Conservation (phyloP, 1,139 yeast genomes). For the Candida frijolesensis region DNA sequence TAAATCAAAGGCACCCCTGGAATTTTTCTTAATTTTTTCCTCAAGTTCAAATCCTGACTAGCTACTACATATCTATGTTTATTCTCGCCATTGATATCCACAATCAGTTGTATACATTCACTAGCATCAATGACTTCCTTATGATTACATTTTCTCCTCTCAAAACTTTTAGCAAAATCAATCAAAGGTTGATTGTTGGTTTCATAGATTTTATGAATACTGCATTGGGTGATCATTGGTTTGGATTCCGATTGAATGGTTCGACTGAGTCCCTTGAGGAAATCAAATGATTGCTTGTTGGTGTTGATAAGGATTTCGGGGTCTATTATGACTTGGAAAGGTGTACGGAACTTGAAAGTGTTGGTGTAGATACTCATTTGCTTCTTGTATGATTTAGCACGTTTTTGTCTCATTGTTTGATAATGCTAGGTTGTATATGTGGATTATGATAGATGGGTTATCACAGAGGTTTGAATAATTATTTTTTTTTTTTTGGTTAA, state of each 20-base stretch:
- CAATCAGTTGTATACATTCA: conserved; percentile 77
- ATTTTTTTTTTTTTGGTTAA: conserved; percentile 2
- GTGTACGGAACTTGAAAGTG: conserved; percentile 90
- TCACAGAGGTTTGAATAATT: not conserved
- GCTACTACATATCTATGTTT: conserved; percentile 91
- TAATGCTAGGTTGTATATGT: not conserved
- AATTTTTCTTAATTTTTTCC: conserved; percentile 66
- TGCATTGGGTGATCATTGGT: conserved; percentile 96
- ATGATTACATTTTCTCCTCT: conserved; percentile 68
- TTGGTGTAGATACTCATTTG: conserved; percentile 84
- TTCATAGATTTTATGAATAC: conserved; percentile 81
- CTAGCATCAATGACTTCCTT: conserved; percentile 58
- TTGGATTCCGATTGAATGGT: conserved; percentile 86
- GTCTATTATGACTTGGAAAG: conserved; percentile 87
- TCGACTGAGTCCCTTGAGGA: conserved; percentile 73
- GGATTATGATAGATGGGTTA: conserved; percentile 1
- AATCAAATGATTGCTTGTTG: conserved; percentile 66
- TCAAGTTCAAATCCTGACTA: conserved; percentile 70
- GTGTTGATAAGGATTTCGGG: conserved; percentile 71
- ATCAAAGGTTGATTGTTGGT: conserved; percentile 74
- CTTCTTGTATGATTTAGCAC: conserved; percentile 92
- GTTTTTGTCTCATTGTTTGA: conserved; percentile 80
- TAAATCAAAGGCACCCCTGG: conserved; percentile 92
- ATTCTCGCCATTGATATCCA: conserved; percentile 70
- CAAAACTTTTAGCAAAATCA: conserved; percentile 76